Evolutionary conservation across 257 asterid species (phyloP).

Genomic region (Asclepias syriaca): DNA sequence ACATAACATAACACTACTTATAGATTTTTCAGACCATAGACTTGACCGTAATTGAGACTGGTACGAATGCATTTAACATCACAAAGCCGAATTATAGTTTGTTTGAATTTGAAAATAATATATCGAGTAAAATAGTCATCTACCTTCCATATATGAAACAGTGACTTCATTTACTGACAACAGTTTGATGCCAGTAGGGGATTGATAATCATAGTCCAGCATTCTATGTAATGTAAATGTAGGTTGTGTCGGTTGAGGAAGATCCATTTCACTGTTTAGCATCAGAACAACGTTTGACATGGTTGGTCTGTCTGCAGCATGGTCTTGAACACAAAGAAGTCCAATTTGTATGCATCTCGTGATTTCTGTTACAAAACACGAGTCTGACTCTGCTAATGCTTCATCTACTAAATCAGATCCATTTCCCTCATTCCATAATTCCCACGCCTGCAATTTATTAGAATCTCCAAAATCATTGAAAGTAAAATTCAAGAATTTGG

Average conservation of each 20-base stretch:
- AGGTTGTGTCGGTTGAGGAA: constrained; percentile 26
- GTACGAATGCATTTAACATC: too few species aligned
- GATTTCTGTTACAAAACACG: constrained; percentile 17
- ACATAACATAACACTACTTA: too few species aligned
- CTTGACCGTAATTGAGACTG: too few species aligned
- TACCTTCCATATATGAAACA: constrained; percentile 14
- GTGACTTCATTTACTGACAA: constrained; percentile 1
- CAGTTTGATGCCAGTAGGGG: not conserved
- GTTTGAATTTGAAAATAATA: too few species aligned
- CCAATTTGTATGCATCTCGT: constrained; percentile 48
- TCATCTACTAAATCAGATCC: constrained; percentile 39
- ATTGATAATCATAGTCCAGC: constrained; percentile 1
- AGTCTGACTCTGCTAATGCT: constrained; percentile 16
- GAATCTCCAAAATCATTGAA: not conserved
- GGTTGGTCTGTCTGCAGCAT: constrained; percentile 39
- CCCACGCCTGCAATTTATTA: constrained; percentile 48
- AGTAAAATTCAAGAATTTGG: too few species aligned
- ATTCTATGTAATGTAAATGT: constrained; percentile 16
- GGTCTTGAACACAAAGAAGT: constrained; percentile 52
- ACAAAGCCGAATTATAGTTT: too few species aligned
- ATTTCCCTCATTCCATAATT: constrained; percentile 41
- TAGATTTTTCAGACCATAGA: too few species aligned
- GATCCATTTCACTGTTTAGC: constrained; percentile 21
- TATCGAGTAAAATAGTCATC: not conserved
- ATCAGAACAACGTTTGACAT: constrained; percentile 32